These are phyloP conservation scores for Triangularia verruculosa DNA, from an alignment of 2,329 filamentous ascomycete genomes.

Conservation along the genomic window DNA sequence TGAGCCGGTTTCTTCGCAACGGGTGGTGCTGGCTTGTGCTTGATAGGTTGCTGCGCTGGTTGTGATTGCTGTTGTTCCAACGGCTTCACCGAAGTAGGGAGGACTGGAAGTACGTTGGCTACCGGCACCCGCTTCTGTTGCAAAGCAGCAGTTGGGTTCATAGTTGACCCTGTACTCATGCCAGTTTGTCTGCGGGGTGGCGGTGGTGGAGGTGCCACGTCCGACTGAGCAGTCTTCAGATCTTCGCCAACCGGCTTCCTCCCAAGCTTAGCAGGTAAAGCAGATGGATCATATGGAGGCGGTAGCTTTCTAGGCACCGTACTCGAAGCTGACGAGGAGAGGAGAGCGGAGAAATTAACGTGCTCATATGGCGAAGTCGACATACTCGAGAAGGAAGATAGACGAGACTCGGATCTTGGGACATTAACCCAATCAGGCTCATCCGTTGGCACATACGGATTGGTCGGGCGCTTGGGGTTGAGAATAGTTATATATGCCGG, in stretches of 20 bases:
- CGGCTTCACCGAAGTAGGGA: slow-evolving; percentile 34
- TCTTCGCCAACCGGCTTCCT: slow-evolving; percentile 45
- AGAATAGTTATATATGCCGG: slow-evolving; percentile 55
- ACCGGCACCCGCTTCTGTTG: slow-evolving; percentile 24
- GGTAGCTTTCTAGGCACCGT: slow-evolving; percentile 50
- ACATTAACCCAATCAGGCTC: slow-evolving; percentile 83
- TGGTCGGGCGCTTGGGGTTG: slow-evolving; percentile 72
- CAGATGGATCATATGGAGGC: slow-evolving; percentile 47
- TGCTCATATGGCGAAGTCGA: slow-evolving; percentile 60
- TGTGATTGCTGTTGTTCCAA: slow-evolving; percentile 37
- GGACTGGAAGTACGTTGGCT: slow-evolving; percentile 29
- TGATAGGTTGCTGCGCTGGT: slow-evolving; percentile 38
- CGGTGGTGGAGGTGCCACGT: slow-evolving; percentile 31
- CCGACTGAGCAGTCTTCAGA: slow-evolving; percentile 25
- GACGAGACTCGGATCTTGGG: slow-evolving; percentile 51
- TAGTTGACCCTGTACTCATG: slow-evolving; percentile 8
- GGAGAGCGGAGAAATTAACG: slow-evolving; percentile 48
- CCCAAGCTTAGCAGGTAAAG: slow-evolving; percentile 46
- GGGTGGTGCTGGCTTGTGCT: slow-evolving; percentile 49
- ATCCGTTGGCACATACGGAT: slow-evolving; percentile 72
- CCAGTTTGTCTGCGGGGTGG: slow-evolving; percentile 42
- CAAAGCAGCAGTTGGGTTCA: slow-evolving; percentile 6
- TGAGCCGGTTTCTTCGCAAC: slow-evolving; percentile 64
- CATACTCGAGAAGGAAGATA: slow-evolving; percentile 54
- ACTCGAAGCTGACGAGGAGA: slow-evolving; percentile 46